A percentile compares a stretch with the other conserved stretches of the same genome.
phyloP scores from a whole-genome alignment of 257 asterid genomes.

The Oldenlandia corymbosa region DNA sequence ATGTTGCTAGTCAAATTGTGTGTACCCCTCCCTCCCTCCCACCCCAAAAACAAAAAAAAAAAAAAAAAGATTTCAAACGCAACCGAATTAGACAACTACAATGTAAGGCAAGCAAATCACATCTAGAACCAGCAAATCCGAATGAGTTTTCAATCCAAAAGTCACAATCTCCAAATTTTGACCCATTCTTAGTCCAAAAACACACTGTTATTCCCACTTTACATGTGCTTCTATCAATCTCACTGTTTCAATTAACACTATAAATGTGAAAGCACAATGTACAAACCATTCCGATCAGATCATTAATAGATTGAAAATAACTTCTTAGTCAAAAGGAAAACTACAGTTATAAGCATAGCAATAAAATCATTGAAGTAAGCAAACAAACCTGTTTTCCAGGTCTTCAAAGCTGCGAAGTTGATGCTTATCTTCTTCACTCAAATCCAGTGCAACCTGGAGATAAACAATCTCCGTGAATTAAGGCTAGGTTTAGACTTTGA shows the following conservation, averaged over 20 bases:
- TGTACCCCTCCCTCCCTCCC: too few species aligned
- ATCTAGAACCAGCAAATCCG: background rate
- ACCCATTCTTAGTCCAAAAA: background rate
- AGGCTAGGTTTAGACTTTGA: too few species aligned
- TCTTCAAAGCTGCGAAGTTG: conserved; percentile 42
- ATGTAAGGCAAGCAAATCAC: background rate
- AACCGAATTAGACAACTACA: too few species aligned
- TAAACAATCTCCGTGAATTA: background rate
- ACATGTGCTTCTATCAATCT: too few species aligned
- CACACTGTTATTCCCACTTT: too few species aligned
- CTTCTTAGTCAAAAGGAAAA: background rate
- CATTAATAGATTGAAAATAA: background rate
- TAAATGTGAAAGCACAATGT: too few species aligned
- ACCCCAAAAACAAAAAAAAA: too few species aligned
- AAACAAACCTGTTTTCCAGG: conserved; percentile 49
- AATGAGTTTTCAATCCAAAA: background rate
- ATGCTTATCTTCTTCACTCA: conserved; percentile 69
- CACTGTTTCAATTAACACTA: too few species aligned
- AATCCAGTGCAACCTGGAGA: conserved; percentile 67
- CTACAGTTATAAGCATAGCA: background rate
- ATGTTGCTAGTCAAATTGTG: too few species aligned
- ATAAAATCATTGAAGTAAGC: background rate
- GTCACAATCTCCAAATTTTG: background rate
- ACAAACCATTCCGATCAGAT: background rate
- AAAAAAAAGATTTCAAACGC: too few species aligned